A percentile compares a stretch with the other conserved stretches of the same genome.
phyloP scores from a whole-genome alignment of 176 grass and related monocot genomes.

The Hordeum vulgare region MorexV3_pseudomolecules_assembly NC_058518.1:83113929-83114428 shows the following conservation, averaged over 20 bases:
- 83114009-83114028: not conserved
- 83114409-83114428: not conserved
- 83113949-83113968: accelerated
- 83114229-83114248: not conserved
- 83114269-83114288: accelerated
- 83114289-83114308: not conserved
- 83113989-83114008: not conserved
- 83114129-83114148: not conserved
- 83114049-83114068: not conserved
- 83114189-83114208: accelerated
- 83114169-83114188: not conserved
- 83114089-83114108: conserved; percentile 10
- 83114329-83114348: accelerated
- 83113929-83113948: accelerated
- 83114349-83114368: not conserved
- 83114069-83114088: conserved; percentile 10
- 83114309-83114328: not conserved
- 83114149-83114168: accelerated
- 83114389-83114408: accelerated
- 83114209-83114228: not conserved
- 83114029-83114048: accelerated
- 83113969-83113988: not conserved
- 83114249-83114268: not conserved
- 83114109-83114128: not conserved
- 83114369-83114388: not conserved